Percentiles rank a stretch among this genome's conserved stretches.
Conservation (phyloP, 371 early-diverging fungal species). For the Mucor plumbeus region DNA sequence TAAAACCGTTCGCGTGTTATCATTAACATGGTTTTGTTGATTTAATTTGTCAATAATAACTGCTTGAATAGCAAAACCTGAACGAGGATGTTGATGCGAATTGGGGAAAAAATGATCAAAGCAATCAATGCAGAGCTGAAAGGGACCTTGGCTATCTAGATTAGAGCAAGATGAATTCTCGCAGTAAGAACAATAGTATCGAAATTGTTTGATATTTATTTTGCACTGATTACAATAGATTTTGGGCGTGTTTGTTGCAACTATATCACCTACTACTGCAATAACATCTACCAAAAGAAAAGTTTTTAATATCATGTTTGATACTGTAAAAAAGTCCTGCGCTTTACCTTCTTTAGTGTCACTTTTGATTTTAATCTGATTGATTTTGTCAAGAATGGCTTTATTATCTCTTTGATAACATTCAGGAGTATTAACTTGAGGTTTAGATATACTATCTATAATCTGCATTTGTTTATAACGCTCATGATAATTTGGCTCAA, state of each 20-base stretch:
- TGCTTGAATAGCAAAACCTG: slow-evolving; percentile 76
- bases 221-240: slow-evolving; percentile 70
- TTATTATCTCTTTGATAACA: no score
- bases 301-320: no score
- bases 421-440: no score
- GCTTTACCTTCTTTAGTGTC: slow-evolving; percentile 22
- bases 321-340: no score
- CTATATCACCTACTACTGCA: not conserved
- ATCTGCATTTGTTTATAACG: slow-evolving; percentile 46
- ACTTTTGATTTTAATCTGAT: no score
- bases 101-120: slow-evolving; percentile 77
- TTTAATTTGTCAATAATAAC: slow-evolving; percentile 48
- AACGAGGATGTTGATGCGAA: slow-evolving; percentile 79
- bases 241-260: slow-evolving; percentile 47
- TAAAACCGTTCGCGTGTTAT: slow-evolving; percentile 1
- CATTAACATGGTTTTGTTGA: no score
- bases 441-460: not conserved
- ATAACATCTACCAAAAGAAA: not conserved
- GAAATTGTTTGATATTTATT: slow-evolving; percentile 61
- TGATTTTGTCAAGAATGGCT: no score
- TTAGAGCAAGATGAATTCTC: slow-evolving; percentile 70
- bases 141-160: slow-evolving; percentile 31
- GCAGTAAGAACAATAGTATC: slow-evolving; percentile 87
- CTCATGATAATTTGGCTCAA: slow-evolving; percentile 55
- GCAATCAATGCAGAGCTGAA: slow-evolving; percentile 79